A percentile compares a stretch with the other conserved stretches of the same genome.
phyloP scores from a whole-genome alignment of 257 asterid genomes.

The Striga asiatica region DNA sequence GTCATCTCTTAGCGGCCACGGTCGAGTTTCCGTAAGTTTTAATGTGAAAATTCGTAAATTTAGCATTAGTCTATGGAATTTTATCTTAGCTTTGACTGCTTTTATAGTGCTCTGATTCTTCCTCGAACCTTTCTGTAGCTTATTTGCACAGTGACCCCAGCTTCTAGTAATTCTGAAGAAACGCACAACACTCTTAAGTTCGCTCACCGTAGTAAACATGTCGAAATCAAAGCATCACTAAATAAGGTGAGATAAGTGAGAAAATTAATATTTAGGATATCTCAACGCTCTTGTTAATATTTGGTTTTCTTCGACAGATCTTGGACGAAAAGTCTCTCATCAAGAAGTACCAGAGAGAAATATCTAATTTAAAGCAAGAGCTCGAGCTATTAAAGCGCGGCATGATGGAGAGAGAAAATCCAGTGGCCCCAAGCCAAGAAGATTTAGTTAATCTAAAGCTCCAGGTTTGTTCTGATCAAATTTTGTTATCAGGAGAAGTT shows the following conservation, averaged over 20 bases:
- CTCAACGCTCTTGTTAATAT: conserved; percentile 9
- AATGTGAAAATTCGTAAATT: conserved; percentile 3
- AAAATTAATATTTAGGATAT: background rate
- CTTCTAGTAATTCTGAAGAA: conserved; percentile 71
- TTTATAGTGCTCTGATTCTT: conserved; percentile 15
- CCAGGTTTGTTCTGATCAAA: conserved; percentile 37
- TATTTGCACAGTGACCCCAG: conserved; percentile 77
- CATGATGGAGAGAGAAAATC: conserved; percentile 54
- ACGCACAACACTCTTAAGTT: conserved; percentile 80
- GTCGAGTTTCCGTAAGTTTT: conserved; percentile 71
- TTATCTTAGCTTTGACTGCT: conserved; percentile 4
- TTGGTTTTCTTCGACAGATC: conserved; percentile 33
- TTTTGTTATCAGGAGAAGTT: background rate
- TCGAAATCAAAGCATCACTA: conserved; percentile 58
- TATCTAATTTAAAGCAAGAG: conserved; percentile 65
- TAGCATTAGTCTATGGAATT: conserved; percentile 7
- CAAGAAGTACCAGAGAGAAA: conserved; percentile 77
- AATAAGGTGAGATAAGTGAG: conserved; percentile 39
- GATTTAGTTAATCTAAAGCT: conserved; percentile 65
- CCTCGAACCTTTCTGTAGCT: conserved; percentile 42
- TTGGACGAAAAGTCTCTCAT: conserved; percentile 85
- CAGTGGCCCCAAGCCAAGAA: conserved; percentile 47
- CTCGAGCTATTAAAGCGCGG: conserved; percentile 71
- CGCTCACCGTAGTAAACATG: conserved; percentile 72
- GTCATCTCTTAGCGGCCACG: conserved; percentile 77